Base-by-base conservation (phyloP, 2,329 filamentous ascomycete species). In the Penicillium sp. region DNA sequence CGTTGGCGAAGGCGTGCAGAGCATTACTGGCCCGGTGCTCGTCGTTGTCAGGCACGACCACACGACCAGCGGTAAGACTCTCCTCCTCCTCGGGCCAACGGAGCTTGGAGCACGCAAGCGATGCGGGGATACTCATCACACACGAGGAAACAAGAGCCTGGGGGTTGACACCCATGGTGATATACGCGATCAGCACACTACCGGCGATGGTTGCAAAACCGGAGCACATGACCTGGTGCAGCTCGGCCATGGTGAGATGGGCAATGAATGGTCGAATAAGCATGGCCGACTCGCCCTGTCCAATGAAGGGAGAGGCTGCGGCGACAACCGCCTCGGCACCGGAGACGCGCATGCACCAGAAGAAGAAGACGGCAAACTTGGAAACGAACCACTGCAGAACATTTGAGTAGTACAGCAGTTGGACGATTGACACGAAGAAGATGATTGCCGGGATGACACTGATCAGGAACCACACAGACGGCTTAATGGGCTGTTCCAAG, bases 51-150 rank as follows among this genome's bases (percentile, higher is more conserved):
- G 89, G 88, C 26, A 95, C 80, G 37, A 91, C 82, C 28, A 93
- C 85, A 13, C 83, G 81, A 48, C 89, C 88, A 4, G 87, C 85
- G 0, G 90, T 95, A 33, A 95, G 75, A 0, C 88, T 87, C 69
- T 91, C 86, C 67, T 95, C 88, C 3, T 82, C 85, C 72, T 95
- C 90, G 3, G 90, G 90, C 67, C 86, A 95, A 48, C 90, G 85
- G 60, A 95, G 78, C 73, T 95, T 95, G 54, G 86, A 91, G 52
- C 93, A 84, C 43, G 90, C 90, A 11, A 96, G 78, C 3, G 89
- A 94, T 1, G 90, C 90, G 0, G 90, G 90, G 55, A 95, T 95
- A 60, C 86, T 90, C 90, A 96, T 96, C 67, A 95, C 90, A 65
- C 90, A 95, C 6, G 87, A 90, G 2, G 88, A 95, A 27, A 95